Conservation (phyloP, 352 stramenopile species). For the Phytopythium aichiense region DNA sequence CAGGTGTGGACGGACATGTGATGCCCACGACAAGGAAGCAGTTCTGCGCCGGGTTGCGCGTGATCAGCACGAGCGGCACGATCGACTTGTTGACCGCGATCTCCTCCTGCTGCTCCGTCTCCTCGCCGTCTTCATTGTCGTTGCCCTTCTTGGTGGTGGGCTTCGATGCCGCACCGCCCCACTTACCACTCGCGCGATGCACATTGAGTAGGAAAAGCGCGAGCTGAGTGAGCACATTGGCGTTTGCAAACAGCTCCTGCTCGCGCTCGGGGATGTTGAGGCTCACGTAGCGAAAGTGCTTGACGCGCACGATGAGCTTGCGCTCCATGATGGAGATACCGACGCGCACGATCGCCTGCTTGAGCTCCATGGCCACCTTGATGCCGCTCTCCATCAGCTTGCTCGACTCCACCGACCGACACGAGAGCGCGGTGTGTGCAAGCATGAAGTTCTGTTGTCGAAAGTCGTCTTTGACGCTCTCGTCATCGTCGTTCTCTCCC, state of each 20-base stretch:
- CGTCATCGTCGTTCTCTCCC: constrained; percentile 22
- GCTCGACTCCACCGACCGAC: constrained; percentile 60
- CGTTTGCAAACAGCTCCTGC: constrained; percentile 91
- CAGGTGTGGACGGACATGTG: constrained; percentile 86
- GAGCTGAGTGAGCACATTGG: constrained; percentile 91
- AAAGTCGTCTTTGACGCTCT: constrained; percentile 44
- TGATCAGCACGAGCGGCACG: constrained; percentile 77
- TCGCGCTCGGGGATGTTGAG: constrained; percentile 84
- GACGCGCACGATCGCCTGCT: constrained; percentile 92
- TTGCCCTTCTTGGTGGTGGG: constrained; percentile 26
- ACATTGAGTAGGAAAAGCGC: constrained; percentile 94
- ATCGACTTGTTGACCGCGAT: constrained; percentile 41
- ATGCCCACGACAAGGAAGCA: constrained; percentile 96
- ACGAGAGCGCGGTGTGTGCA: constrained; percentile 65
- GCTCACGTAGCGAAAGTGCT: constrained; percentile 97
- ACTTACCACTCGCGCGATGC: constrained; percentile 94
- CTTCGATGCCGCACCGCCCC: constrained; percentile 53
- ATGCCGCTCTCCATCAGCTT: constrained; percentile 91
- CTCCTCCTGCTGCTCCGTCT: constrained; percentile 28
- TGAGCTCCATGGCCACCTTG: constrained; percentile 93
- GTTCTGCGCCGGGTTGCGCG: constrained; percentile 84
- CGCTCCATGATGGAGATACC: constrained; percentile 94
- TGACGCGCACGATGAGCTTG: constrained; percentile 92
- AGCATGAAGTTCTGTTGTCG: constrained; percentile 82
- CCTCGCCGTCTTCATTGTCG: constrained; percentile 20